Conservation (phyloP, 2,329 filamentous ascomycete genomes). For the Grosmannia clavigera region DNA sequence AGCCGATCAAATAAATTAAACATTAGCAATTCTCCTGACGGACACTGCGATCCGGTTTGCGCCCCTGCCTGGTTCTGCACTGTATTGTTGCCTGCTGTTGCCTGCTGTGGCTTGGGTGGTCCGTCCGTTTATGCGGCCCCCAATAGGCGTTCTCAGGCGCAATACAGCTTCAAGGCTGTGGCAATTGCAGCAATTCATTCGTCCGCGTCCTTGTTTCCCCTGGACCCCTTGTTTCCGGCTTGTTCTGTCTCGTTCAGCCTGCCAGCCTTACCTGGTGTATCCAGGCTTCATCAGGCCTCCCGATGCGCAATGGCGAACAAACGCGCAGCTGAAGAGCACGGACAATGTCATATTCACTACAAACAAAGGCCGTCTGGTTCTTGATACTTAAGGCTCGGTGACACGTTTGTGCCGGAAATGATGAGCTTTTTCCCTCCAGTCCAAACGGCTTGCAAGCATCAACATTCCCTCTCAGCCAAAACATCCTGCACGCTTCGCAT, state of each 20-base stretch:
- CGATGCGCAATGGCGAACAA: neutral
- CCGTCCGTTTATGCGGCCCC: neutral
- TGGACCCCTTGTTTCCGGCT: no score
- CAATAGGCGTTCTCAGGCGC: neutral
- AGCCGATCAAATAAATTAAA: no score
- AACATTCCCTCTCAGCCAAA: no score
- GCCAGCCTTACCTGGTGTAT: neutral
- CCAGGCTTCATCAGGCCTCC: neutral
- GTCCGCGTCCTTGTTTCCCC: constrained; percentile 19
- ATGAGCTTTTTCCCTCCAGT: no score
- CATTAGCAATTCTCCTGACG: no score
- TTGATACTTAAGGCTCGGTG: no score
- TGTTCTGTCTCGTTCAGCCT: neutral
- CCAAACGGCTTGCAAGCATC: no score
- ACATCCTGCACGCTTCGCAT: neutral
- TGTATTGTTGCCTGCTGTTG: neutral
- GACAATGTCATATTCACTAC: neutral
- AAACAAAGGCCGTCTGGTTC: no score
- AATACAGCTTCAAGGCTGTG: neutral
- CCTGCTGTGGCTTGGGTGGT: neutral
- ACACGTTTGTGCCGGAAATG: no score
- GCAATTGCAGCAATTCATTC: neutral
- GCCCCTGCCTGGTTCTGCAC: no score
- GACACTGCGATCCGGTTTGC: no score
- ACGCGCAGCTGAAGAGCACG: neutral